A percentile compares a stretch with the other conserved stretches of the same genome.
Evolutionary conservation across 257 asterid species (phyloP).

Genomic region (Verbena officinalis): DNA sequence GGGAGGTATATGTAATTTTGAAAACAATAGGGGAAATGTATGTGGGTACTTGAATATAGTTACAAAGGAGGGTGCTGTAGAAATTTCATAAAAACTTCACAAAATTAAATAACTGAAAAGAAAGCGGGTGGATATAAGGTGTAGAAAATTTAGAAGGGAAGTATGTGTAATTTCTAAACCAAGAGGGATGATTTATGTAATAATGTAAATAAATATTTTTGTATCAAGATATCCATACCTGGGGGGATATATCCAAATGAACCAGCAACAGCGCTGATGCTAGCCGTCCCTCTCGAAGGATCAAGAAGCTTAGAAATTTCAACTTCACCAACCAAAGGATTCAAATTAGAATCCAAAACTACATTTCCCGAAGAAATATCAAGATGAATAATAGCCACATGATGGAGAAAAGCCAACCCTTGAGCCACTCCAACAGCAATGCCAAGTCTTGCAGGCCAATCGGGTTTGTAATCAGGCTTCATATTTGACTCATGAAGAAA

Average conservation of each 20-base stretch:
- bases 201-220: no score
- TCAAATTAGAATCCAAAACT: constrained; percentile 69
- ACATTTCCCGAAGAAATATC: constrained; percentile 92
- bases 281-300: constrained; percentile 93
- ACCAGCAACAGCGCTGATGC: constrained; percentile 98
- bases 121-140: no score
- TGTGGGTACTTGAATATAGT: no score
- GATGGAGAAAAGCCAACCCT: constrained; percentile 88
- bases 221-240: constrained; percentile 50
- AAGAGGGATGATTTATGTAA: neutral
- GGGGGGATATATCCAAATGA: constrained; percentile 99
- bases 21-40: neutral
- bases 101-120: no score
- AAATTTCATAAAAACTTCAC: no score
- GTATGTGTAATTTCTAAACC: no score
- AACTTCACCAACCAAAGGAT: constrained; percentile 85
- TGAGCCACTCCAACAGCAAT: constrained; percentile 93
- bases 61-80: no score
- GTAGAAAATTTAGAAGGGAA: no score
- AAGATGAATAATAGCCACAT: constrained; percentile 86
- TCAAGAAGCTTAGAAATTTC: constrained; percentile 95
- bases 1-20: neutral
- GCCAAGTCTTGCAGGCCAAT: constrained; percentile 84
- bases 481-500: constrained; percentile 60
- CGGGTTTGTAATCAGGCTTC: constrained; percentile 62